Evolutionary conservation across 768 basidiomycete genomes (phyloP).

Genomic region (Mycena latifolia): DNA sequence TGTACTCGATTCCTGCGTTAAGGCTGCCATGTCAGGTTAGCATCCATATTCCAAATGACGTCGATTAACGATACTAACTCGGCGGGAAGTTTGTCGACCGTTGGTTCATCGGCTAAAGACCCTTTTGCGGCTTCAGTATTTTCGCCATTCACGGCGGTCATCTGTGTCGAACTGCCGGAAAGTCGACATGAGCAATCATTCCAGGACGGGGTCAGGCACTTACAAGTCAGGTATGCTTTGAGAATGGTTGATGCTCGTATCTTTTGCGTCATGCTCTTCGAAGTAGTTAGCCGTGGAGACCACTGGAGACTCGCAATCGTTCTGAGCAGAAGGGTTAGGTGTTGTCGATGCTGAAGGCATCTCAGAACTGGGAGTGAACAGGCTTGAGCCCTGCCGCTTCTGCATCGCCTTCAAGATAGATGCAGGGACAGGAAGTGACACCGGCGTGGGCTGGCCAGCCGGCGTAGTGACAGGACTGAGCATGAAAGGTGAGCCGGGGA

Average conservation of each 20-base stretch:
- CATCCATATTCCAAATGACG: neutral
- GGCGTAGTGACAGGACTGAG: neutral
- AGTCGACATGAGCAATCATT: neutral
- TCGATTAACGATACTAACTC: neutral
- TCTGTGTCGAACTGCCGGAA: neutral
- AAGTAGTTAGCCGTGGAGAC: neutral
- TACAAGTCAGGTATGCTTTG: neutral
- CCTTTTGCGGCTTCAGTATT: neutral
- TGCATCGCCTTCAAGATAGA: slow-evolving; percentile 40
- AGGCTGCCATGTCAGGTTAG: slow-evolving; percentile 2
- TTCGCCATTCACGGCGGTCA: neutral
- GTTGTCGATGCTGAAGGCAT: slow-evolving; percentile 24
- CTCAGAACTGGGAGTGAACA: slow-evolving; percentile 51
- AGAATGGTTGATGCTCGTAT: neutral
- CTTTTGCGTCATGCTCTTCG: neutral
- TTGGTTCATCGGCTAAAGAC: neutral
- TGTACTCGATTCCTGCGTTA: neutral
- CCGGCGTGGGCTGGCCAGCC: slow-evolving; percentile 32
- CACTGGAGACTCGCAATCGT: neutral
- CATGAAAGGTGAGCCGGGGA: slow-evolving; percentile 25
- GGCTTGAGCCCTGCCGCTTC: slow-evolving; percentile 42
- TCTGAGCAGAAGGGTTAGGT: neutral
- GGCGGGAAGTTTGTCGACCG: neutral
- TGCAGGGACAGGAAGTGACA: slow-evolving; percentile 37
- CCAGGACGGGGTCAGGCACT: neutral